Percentiles rank a stretch among this genome's conserved stretches.
Evolutionary conservation across 2,329 filamentous ascomycete genomes (phyloP).

Genomic region (Colletotrichum melonis): DNA sequence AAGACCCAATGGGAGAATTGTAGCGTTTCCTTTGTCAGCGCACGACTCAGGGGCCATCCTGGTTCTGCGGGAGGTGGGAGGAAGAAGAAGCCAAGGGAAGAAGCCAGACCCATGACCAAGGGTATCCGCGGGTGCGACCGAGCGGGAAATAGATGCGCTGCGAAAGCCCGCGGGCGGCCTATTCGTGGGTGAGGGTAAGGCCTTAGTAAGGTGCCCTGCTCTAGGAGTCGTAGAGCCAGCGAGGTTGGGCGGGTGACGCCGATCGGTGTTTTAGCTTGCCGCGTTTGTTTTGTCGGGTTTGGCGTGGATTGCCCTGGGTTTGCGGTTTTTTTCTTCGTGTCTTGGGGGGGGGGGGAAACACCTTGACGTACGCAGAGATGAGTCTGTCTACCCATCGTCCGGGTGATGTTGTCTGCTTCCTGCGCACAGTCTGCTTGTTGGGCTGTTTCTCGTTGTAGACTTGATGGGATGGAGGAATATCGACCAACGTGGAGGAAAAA

Average conservation of each 20-base stretch:
- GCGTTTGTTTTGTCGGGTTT: background rate
- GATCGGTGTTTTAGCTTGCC: constrained; percentile 19
- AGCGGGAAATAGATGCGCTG: constrained; percentile 1
- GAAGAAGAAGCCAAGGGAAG: background rate
- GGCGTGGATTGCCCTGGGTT: background rate
- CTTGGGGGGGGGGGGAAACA: background rate
- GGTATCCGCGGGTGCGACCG: background rate
- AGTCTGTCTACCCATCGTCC: background rate
- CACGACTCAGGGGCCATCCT: constrained; percentile 3
- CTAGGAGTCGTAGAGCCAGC: background rate
- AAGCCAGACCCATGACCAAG: background rate
- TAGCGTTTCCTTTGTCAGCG: constrained; percentile 6
- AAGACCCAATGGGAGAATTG: constrained; percentile 17
- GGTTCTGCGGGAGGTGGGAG: background rate
- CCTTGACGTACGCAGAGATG: background rate
- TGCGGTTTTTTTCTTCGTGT: background rate
- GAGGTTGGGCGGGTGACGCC: background rate
- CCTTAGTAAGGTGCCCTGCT: background rate
- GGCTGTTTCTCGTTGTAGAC: background rate
- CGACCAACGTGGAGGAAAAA: background rate
- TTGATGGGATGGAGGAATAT: background rate
- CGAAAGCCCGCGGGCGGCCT: background rate
- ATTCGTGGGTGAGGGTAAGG: background rate
- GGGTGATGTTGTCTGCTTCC: background rate
- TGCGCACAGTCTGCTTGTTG: background rate